Evolutionary conservation across 2,329 filamentous ascomycete species (phyloP).

Genomic region (Alternaria gansuensis): DNA sequence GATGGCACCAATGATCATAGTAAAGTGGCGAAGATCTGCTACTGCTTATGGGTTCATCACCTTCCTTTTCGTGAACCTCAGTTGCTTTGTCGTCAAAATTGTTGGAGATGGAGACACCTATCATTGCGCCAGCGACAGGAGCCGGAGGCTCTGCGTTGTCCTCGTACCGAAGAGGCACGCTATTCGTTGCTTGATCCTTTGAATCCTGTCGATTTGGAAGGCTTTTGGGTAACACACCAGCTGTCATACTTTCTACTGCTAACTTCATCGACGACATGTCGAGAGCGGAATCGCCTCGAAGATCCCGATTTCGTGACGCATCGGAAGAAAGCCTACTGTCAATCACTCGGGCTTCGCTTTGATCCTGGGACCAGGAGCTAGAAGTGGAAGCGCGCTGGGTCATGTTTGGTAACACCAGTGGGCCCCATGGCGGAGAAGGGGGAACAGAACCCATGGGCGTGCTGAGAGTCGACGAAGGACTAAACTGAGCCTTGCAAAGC

Average conservation of each 20-base stretch:
- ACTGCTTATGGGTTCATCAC: background rate
- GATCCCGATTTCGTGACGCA: background rate
- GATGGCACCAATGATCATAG: background rate
- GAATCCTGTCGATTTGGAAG: background rate
- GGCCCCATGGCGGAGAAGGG: background rate
- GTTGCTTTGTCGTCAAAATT: too few relatives aligned
- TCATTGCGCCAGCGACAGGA: background rate
- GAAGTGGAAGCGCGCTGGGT: background rate
- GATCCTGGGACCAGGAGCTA: constrained; percentile 9
- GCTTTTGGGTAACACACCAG: background rate
- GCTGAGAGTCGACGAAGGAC: constrained; percentile 11
- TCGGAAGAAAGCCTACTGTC: background rate
- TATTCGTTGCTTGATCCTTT: too few relatives aligned
- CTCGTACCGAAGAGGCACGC: background rate
- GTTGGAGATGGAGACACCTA: background rate
- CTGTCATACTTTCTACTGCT: background rate
- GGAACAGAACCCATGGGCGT: constrained; percentile 28
- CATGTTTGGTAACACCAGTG: too few relatives aligned
- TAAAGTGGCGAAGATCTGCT: background rate
- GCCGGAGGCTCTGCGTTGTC: background rate
- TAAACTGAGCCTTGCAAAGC: constrained; percentile 2
- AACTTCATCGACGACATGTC: background rate
- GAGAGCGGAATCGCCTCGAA: background rate
- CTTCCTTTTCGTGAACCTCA: background rate
- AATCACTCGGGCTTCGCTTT: background rate